These are phyloP conservation scores for Axilococcus clingmanii DNA, from an alignment of 139 green algal genomes.

Conservation along the genomic window DNA sequence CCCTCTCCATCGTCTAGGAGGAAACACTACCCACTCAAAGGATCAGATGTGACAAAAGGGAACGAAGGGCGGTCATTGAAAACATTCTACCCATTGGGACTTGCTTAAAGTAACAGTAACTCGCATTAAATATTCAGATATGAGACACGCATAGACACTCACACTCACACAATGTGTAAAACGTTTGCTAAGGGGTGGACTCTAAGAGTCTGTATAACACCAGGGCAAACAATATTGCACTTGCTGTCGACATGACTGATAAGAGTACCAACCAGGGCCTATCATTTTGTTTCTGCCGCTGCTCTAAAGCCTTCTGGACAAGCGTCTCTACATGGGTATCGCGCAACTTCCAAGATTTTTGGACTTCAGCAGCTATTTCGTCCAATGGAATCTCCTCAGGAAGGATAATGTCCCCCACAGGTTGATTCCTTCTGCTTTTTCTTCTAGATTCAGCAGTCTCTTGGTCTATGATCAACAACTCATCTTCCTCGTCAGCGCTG, in stretches of 20 bases:
- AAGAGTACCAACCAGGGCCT: constrained; percentile 65
- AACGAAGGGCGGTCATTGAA: background rate
- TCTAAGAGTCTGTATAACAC: constrained; percentile 49
- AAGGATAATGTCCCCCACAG: constrained; percentile 58
- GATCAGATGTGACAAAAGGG: constrained; percentile 9
- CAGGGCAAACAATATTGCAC: constrained; percentile 53
- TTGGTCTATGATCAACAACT: background rate
- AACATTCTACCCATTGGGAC: too few relatives aligned
- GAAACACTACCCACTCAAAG: too few relatives aligned
- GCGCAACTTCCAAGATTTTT: constrained; percentile 41
- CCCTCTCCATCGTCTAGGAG: too few relatives aligned
- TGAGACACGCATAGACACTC: too few relatives aligned
- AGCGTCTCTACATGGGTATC: constrained; percentile 61
- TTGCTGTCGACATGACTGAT: constrained; percentile 43
- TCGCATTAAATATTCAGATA: too few relatives aligned
- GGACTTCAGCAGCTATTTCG: constrained; percentile 71
- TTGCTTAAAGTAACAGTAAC: too few relatives aligned
- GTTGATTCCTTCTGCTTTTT: background rate
- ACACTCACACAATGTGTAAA: too few relatives aligned
- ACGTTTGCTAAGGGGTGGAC: too few relatives aligned
- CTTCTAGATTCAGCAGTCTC: background rate
- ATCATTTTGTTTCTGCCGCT: constrained; percentile 23
- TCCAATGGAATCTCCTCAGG: constrained; percentile 71
- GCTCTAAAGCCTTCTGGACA: constrained; percentile 48
- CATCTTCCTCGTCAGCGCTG: background rate